A percentile compares a stretch with the other conserved stretches of the same genome.
These are phyloP conservation scores for Balakata baccata DNA, from an alignment of 345 rosid genomes.

Conservation along the genomic window DNA sequence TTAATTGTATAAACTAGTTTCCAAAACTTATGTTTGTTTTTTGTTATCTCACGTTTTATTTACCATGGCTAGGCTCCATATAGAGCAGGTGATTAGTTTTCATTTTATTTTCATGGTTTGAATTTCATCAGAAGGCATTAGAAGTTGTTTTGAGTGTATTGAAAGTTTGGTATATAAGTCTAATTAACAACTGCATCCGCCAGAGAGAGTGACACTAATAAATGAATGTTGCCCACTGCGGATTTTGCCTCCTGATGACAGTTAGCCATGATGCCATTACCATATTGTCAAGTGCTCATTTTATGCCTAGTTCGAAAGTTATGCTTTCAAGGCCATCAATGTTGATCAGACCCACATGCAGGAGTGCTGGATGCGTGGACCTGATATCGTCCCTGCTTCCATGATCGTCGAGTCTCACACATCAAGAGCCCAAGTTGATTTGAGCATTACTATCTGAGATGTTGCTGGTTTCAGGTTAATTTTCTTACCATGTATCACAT, in stretches of 20 bases:
- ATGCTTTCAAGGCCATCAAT: not conserved
- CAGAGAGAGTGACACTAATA: not conserved
- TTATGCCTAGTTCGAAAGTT: not conserved
- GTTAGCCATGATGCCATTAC: not conserved
- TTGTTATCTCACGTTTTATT: not conserved
- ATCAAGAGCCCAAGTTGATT: not conserved
- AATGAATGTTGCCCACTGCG: not conserved
- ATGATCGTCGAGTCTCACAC: not conserved
- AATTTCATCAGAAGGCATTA: not conserved
- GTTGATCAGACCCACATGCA: not conserved
- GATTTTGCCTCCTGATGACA: not conserved
- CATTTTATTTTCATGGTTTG: not conserved
- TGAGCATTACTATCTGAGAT: not conserved
- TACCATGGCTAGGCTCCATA: not conserved
- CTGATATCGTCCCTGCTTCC: not conserved
- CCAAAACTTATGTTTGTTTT: not conserved
- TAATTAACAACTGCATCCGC: not conserved
- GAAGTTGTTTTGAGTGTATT: not conserved
- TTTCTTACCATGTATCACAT: not conserved
- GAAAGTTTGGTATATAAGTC: not conserved
- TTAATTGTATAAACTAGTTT: not conserved
- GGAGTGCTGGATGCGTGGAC: not conserved
- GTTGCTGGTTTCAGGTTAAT: constrained; percentile 4
- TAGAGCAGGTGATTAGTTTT: not conserved
- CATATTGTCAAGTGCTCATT: not conserved